Percentiles rank a stretch among this genome's conserved stretches.
These are phyloP conservation scores for Hypoxylon crocopeplum DNA, from an alignment of 495 filamentous ascomycete genomes.

Conservation along the genomic window DNA sequence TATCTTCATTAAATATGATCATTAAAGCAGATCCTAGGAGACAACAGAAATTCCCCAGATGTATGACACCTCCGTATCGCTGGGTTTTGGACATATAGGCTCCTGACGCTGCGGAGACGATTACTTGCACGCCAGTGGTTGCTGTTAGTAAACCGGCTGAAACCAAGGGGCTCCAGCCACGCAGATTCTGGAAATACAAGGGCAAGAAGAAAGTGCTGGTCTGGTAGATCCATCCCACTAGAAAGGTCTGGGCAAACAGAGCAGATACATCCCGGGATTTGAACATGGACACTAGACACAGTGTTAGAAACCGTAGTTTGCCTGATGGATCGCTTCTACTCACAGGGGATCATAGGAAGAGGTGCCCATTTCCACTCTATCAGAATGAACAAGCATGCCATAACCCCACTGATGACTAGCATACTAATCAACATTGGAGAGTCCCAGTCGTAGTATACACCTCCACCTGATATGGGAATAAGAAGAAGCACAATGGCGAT, in stretches of 20 bases:
- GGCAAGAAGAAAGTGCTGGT: constrained; percentile 58
- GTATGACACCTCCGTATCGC: too few relatives aligned
- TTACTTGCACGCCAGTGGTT: constrained; percentile 60
- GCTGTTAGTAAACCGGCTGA: constrained; percentile 58
- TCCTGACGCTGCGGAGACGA: constrained; percentile 59
- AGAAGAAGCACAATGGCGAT: constrained; percentile 63
- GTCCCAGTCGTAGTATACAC: constrained; percentile 65
- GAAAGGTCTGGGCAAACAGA: constrained; percentile 65
- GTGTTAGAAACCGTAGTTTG: too few relatives aligned
- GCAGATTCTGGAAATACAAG: constrained; percentile 55
- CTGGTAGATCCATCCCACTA: constrained; percentile 66
- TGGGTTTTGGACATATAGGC: constrained; percentile 58
- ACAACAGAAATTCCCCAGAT: too few relatives aligned
- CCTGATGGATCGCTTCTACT: constrained; percentile 3
- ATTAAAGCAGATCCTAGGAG: constrained; percentile 57
- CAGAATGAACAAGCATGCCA: constrained; percentile 43
- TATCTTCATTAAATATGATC: constrained; percentile 50
- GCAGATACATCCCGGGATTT: constrained; percentile 56
- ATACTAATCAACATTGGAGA: constrained; percentile 68
- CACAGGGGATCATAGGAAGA: constrained; percentile 56
- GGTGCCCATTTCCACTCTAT: constrained; percentile 37
- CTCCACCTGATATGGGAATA: constrained; percentile 60
- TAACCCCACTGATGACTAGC: constrained; percentile 56
- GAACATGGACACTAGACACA: constrained; percentile 57
- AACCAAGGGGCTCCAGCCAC: constrained; percentile 41